Base-by-base conservation (phyloP, 1,284 basidiomycete species). In the Ustilago loliicola region DNA sequence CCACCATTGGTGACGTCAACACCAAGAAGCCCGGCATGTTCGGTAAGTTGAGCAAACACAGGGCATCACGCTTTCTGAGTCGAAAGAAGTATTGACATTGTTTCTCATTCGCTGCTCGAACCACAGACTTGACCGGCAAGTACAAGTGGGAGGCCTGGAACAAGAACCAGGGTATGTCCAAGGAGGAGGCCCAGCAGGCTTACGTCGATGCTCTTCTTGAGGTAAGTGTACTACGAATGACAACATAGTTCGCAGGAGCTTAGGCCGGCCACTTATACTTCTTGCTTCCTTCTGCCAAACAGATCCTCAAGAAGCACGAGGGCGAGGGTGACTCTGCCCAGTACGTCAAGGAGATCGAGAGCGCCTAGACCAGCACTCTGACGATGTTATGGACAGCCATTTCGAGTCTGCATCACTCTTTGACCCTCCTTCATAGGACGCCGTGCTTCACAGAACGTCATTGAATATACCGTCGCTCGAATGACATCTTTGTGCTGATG, bases 121-220 rank as follows among this genome's bases (percentile, higher is more conserved):
- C 15, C 11, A 53, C 57, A 82, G 83, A 84, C 75, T 62, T 84
- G 58, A 65, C 80, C 34, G 83, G 83, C 62, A 84, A 84, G 83
- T 80, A 80, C 79, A 84, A 84, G 79, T 84, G 83, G 83, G 83
- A 84, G 50, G 83, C 83, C 40, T 84, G 81, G 81, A 84, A 84
- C 70, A 79, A 69, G 62, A 72, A 79, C 71, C 64, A 83, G 78
- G 83, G 83, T 51, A 66, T 66, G 63, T 74, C 69, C 68, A 65
- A 72, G 64, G 83, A 84, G 53, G 79, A 68, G 1, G 82, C 82
- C 58, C 80, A 84, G 77, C 58, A 80, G 69, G 68, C 81, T 54
- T 84, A 84, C 75, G 82, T 84, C 30, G 72, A 82, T 30, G 70
- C 74, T 50, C 70, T 83, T 27, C 70, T 78, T 40, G 74, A 60